phyloP scores from a whole-genome alignment of 495 filamentous ascomycete species.

The Amphirosellinia nigrospora region DNA sequence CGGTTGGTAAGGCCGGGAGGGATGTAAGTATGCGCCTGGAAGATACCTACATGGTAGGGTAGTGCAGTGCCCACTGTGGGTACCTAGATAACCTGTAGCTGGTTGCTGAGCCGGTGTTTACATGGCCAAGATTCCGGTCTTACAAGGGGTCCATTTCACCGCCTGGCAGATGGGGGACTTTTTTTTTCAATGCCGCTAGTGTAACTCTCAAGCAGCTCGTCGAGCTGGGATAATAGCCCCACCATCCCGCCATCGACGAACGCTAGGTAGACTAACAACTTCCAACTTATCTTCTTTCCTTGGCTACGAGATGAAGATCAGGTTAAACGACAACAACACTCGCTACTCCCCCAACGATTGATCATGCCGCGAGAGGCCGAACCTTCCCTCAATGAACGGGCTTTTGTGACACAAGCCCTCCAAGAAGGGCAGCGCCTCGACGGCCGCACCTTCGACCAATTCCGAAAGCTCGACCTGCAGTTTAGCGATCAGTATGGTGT shows the following conservation, averaged over 20 bases:
- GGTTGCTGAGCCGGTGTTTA: background rate
- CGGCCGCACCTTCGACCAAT: slow-evolving; percentile 77
- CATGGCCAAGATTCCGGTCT: slow-evolving; percentile 26
- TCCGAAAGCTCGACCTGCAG: slow-evolving; percentile 73
- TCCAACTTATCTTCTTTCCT: slow-evolving; percentile 13
- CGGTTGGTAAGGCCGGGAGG: background rate
- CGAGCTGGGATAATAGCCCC: slow-evolving; percentile 29
- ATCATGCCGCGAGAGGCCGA: slow-evolving; percentile 89
- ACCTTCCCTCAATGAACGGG: slow-evolving; percentile 77
- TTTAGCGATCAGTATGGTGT: slow-evolving; percentile 93
- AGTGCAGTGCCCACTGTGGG: background rate
- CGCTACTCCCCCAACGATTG: slow-evolving; percentile 21
- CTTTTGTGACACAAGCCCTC: slow-evolving; percentile 77
- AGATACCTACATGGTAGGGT: background rate
- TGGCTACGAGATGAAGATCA: slow-evolving; percentile 29
- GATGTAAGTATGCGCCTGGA: background rate
- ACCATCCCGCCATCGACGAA: slow-evolving; percentile 30
- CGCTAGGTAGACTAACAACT: slow-evolving; percentile 15
- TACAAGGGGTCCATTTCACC: slow-evolving; percentile 35
- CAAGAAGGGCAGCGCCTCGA: slow-evolving; percentile 80
- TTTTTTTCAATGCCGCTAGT: background rate
- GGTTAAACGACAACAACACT: slow-evolving; percentile 16
- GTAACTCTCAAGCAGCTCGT: background rate
- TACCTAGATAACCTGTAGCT: background rate
- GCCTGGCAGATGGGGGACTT: slow-evolving; percentile 38